phyloP scores from a whole-genome alignment of 345 rosid species.

The Salix koriyanagi region DNA sequence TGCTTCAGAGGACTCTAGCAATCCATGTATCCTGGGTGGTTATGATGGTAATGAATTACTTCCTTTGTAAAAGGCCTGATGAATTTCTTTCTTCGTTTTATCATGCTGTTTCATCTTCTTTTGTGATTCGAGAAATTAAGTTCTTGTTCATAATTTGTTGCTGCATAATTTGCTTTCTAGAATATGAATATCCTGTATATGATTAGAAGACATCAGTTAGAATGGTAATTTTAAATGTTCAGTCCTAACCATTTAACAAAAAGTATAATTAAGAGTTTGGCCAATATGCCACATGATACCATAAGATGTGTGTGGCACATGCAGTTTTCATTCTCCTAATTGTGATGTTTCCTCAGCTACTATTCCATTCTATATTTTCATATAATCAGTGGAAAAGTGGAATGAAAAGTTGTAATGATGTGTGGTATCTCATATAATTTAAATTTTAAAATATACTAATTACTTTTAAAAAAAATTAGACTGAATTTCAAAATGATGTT shows the following conservation, averaged over 20 bases:
- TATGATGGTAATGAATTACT: slow-evolving; percentile 53
- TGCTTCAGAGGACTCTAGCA: slow-evolving; percentile 55
- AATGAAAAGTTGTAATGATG: not conserved
- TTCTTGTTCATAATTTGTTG: not conserved
- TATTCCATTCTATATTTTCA: not conserved
- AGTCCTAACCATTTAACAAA: not conserved
- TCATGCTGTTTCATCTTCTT: not conserved
- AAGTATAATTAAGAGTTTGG: not conserved
- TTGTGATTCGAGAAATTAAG: not conserved
- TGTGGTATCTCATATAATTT: not conserved
- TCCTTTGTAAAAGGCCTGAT: slow-evolving; percentile 1
- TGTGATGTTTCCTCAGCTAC: not conserved
- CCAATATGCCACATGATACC: not conserved
- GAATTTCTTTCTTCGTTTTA: not conserved
- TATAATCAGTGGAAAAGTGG: not conserved
- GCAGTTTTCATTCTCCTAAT: not conserved
- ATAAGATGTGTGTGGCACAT: not conserved
- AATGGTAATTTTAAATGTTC: not conserved
- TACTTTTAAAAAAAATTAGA: not conserved
- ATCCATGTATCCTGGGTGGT: slow-evolving; percentile 79
- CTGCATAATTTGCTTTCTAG: not conserved
- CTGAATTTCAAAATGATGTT: not conserved
- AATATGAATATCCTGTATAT: not conserved
- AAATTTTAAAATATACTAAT: not conserved
- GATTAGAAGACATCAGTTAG: not conserved